These are phyloP conservation scores for Pyropia yezoensis DNA, from an alignment of 23 red algal species.

Conservation along the genomic window DNA sequence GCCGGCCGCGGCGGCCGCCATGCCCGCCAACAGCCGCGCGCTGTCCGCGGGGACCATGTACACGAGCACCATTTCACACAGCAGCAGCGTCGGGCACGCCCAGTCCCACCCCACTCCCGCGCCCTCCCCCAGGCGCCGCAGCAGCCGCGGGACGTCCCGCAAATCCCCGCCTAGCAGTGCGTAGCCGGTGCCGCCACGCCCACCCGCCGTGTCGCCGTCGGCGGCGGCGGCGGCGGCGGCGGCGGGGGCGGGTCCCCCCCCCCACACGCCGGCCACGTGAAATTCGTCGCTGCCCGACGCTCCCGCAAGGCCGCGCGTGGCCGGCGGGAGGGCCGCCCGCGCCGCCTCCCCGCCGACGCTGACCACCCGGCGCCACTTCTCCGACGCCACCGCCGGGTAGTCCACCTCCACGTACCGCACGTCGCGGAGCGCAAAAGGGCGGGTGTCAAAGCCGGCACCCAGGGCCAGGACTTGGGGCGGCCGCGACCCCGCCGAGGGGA, in stretches of 20 bases:
- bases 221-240: too few species aligned
- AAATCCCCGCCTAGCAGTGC: constrained; percentile 17
- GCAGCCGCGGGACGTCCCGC: constrained; percentile 12
- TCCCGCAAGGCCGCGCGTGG: too few species aligned
- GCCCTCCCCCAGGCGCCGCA: constrained; percentile 5
- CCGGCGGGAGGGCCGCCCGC: too few species aligned
- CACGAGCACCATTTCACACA: constrained; percentile 56
- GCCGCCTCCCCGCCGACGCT: too few species aligned
- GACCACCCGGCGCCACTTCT: too few species aligned
- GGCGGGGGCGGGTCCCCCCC: too few species aligned
- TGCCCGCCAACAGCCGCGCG: constrained; percentile 24
- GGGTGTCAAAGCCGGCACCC: constrained; percentile 64
- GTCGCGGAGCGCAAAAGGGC: constrained; percentile 11
- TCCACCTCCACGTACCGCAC: constrained; percentile 51
- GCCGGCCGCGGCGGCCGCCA: constrained; percentile 7
- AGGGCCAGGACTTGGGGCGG: constrained; percentile 41
- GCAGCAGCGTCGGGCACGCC: constrained; percentile 19
- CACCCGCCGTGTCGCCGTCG: too few species aligned
- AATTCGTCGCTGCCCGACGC: too few species aligned
- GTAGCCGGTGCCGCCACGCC: constrained; percentile 8
- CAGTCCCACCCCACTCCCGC: background rate
- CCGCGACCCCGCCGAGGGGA: background rate
- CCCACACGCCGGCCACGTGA: too few species aligned
- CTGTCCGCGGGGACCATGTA: constrained; percentile 30
- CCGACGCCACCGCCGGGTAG: constrained; percentile 18